These are phyloP conservation scores for Baorangia bicolor DNA, from an alignment of 768 basidiomycete genomes.

Conservation along the genomic window DNA sequence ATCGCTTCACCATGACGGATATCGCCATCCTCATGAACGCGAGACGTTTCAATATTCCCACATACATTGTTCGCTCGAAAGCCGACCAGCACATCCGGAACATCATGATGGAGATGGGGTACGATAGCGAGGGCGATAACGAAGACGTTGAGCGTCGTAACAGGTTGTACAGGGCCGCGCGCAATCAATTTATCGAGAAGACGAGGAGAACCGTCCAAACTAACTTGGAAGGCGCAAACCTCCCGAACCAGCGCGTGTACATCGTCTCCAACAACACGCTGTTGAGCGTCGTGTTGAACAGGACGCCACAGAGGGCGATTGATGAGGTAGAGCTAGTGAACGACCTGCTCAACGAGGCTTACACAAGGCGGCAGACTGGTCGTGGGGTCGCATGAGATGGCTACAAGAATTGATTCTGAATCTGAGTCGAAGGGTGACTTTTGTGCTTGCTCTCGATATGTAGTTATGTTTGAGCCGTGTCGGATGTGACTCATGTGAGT, in stretches of 20 bases:
- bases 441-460: neutral
- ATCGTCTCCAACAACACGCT: conserved; percentile 25
- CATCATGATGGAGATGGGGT: conserved; percentile 18
- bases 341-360: conserved; percentile 12
- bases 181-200: conserved; percentile 14
- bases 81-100: conserved; percentile 24
- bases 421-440: neutral
- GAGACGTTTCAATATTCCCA: conserved; percentile 17
- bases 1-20: conserved; percentile 24
- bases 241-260: conserved; percentile 28
- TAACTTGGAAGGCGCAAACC: conserved; percentile 22
- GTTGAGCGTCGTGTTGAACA: conserved; percentile 16
- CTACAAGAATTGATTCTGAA: neutral
- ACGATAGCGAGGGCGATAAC: conserved; percentile 19
- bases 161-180: conserved; percentile 7
- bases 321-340: conserved; percentile 25
- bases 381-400: neutral
- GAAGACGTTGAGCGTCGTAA: conserved; percentile 11
- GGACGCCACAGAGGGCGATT: conserved; percentile 17
- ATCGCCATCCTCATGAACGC: conserved; percentile 19
- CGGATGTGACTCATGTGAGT: neutral
- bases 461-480: neutral
- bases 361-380: conserved; percentile 3
- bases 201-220: conserved; percentile 17
- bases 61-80: conserved; percentile 24